These are phyloP conservation scores for Nitzschia palea DNA, from an alignment of 108 stramenopile species.

Conservation along the genomic window DNA sequence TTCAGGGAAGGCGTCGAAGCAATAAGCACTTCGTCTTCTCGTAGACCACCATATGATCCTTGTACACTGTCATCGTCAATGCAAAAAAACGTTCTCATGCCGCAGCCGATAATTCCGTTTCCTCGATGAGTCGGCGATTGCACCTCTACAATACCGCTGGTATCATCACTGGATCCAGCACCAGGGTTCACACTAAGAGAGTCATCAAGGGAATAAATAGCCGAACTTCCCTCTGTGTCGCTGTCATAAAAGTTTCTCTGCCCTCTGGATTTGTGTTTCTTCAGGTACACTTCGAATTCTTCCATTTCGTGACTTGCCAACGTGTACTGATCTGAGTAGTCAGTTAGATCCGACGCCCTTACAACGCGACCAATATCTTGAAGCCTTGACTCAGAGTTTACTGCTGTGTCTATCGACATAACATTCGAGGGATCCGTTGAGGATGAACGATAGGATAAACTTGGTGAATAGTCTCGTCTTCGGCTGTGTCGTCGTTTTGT, in stretches of 20 bases:
- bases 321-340: constrained; percentile 7
- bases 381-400: constrained; percentile 10
- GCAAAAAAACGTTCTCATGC: background rate
- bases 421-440: background rate
- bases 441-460: too few relatives aligned
- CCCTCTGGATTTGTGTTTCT: background rate
- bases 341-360: constrained; percentile 16
- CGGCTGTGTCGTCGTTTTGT: too few relatives aligned
- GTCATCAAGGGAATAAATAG: background rate
- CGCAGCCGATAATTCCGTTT: background rate
- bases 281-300: constrained; percentile 6
- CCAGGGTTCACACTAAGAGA: background rate
- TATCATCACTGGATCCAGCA: background rate
- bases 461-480: too few relatives aligned
- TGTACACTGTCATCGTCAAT: constrained; percentile 18
- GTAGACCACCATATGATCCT: constrained; percentile 21
- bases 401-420: constrained; percentile 1
- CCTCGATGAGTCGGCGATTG: background rate
- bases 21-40: constrained; percentile 14
- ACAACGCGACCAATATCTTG: constrained; percentile 15
- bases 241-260: background rate
- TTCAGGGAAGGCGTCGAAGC: background rate
- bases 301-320: constrained; percentile 9
- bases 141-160: background rate
- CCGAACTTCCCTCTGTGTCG: background rate